Conservation (phyloP, 352 stramenopile genomes). For the Globisporangium orthogonon region DNA sequence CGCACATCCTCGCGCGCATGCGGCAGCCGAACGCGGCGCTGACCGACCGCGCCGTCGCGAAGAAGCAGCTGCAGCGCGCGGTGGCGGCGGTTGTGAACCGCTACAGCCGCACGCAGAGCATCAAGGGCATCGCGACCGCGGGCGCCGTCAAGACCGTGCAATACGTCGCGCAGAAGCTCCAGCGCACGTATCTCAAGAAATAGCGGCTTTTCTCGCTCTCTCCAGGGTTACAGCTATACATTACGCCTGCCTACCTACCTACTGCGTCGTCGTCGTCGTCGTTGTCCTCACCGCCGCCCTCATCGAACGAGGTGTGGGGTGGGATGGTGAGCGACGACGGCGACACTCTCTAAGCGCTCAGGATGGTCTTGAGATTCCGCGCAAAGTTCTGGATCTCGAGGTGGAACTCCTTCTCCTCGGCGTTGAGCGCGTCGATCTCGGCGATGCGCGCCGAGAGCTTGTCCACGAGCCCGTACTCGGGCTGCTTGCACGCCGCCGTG, state of each 20-base stretch:
- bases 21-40: constrained; percentile 19
- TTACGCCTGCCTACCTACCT: neutral
- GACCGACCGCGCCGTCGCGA: constrained; percentile 26
- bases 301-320: too few relatives aligned
- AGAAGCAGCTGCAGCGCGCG: constrained; percentile 60
- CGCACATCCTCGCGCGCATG: constrained; percentile 36
- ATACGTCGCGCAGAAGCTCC: constrained; percentile 82
- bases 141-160: constrained; percentile 71
- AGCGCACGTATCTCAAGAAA: constrained; percentile 72
- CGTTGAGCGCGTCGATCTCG: constrained; percentile 52
- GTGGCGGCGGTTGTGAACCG: constrained; percentile 68
- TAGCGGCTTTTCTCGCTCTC: neutral
- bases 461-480: constrained; percentile 34
- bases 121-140: constrained; percentile 85
- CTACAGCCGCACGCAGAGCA: constrained; percentile 86
- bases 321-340: too few relatives aligned
- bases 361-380: constrained; percentile 38
- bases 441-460: constrained; percentile 48
- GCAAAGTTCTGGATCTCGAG: constrained; percentile 55
- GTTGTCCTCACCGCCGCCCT: too few relatives aligned
- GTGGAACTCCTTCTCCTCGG: constrained; percentile 67
- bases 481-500: constrained; percentile 41
- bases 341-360: constrained; percentile 12
- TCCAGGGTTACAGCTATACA: neutral
- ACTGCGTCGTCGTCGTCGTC: too few relatives aligned